Conservation (phyloP, 495 filamentous ascomycete genomes). For the Parmelia sp. region DNA sequence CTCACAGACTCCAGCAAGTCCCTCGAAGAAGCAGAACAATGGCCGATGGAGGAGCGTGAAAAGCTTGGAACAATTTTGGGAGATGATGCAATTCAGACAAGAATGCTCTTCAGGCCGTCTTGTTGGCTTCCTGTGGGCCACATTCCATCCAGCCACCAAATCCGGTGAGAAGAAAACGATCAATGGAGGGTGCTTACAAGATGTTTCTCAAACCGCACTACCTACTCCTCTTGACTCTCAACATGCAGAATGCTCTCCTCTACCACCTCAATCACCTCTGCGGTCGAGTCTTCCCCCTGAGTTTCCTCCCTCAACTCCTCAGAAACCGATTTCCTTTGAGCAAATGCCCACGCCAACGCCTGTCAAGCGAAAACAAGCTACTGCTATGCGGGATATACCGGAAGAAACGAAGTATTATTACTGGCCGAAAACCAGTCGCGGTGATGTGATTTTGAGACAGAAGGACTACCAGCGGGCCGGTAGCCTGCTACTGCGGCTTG, state of each 20-base stretch:
- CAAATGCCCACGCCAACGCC: constrained; percentile 14
- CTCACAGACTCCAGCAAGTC: constrained; percentile 29
- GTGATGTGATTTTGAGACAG: constrained; percentile 62
- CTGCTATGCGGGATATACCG: constrained; percentile 26
- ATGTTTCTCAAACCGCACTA: not conserved
- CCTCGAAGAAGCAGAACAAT: constrained; percentile 34
- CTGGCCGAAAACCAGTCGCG: constrained; percentile 63
- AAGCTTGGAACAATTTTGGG: constrained; percentile 90
- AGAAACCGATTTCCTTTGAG: constrained; percentile 9
- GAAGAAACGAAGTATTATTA: constrained; percentile 54
- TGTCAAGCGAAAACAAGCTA: constrained; percentile 17
- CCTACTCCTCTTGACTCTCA: constrained; percentile 9
- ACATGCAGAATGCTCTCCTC: constrained; percentile 3
- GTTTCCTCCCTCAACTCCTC: constrained; percentile 25
- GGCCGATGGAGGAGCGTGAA: constrained; percentile 77
- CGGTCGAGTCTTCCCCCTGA: constrained; percentile 9
- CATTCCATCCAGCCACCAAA: constrained; percentile 53
- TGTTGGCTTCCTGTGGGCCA: constrained; percentile 91
- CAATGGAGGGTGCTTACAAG: not conserved
- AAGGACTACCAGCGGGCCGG: constrained; percentile 69
- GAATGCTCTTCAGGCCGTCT: constrained; percentile 87
- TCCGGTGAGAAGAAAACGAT: constrained; percentile 33
- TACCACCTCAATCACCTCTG: constrained; percentile 12
- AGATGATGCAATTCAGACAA: constrained; percentile 94
- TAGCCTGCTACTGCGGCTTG: constrained; percentile 72